These are phyloP conservation scores for Populus tremula DNA, from an alignment of 345 rosid species.

Conservation along the genomic window DNA sequence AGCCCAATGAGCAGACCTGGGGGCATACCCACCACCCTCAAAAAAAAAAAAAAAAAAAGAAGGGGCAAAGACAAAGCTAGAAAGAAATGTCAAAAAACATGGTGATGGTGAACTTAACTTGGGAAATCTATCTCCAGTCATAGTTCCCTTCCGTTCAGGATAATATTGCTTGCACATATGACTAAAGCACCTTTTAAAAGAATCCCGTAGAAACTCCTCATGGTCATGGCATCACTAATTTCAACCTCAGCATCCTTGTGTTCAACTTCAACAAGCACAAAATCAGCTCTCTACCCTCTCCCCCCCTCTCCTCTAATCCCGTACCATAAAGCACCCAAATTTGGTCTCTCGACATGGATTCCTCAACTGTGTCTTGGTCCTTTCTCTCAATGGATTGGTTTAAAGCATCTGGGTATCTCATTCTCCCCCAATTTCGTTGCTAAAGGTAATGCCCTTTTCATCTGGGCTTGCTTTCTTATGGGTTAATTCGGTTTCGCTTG, in stretches of 20 bases:
- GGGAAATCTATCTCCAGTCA: not conserved
- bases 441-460: constrained; percentile 39
- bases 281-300: constrained; percentile 20
- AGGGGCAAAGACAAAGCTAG: too few species aligned
- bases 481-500: not conserved
- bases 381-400: constrained; percentile 64
- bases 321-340: constrained; percentile 29
- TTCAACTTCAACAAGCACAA: constrained; percentile 37
- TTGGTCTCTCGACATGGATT: constrained; percentile 30
- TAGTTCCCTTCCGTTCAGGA: not conserved
- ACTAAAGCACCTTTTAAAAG: not conserved
- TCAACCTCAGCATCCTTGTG: constrained; percentile 24
- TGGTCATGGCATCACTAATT: constrained; percentile 50
- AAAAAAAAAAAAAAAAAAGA: too few species aligned
- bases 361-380: constrained; percentile 38
- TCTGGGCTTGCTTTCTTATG: constrained; percentile 7
- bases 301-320: constrained; percentile 26
- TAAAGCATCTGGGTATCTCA: constrained; percentile 69
- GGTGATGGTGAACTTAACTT: not conserved
- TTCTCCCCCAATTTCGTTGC: constrained; percentile 38
- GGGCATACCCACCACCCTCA: too few species aligned
- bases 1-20: not conserved
- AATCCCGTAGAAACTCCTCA: not conserved
- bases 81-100: not conserved
- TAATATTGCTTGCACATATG: not conserved